Percentiles rank a stretch among this genome's conserved stretches.
These are phyloP conservation scores for Magnusiomyces sp. DNA, from an alignment of 1,139 yeast genomes.

Conservation along the genomic window DNA sequence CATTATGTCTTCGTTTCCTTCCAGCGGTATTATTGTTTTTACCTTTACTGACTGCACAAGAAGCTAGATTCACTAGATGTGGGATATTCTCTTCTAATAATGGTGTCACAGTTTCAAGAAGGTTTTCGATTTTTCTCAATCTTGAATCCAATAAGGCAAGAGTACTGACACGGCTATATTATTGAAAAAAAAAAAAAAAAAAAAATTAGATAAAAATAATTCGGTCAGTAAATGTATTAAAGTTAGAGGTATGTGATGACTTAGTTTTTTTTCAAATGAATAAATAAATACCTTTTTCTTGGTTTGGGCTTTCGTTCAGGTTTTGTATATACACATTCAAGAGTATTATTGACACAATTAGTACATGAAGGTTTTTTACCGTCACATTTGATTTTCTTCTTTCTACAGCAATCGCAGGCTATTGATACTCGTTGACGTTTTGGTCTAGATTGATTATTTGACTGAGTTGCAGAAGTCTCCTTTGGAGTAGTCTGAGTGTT, in stretches of 20 bases:
- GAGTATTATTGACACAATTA: conserved; percentile 43
- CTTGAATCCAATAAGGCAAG: conserved; percentile 10
- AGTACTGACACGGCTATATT: conserved; percentile 6
- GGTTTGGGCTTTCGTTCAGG: conserved; percentile 26
- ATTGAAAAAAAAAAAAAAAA: not conserved
- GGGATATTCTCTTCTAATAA: conserved; percentile 3
- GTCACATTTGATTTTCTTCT: conserved; percentile 64
- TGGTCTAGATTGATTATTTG: not conserved
- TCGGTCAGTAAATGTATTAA: not conserved
- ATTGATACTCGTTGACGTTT: conserved; percentile 26
- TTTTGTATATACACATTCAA: conserved; percentile 28
- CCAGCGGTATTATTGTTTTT: not conserved
- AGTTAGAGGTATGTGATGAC: no score
- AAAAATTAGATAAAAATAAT: no score
- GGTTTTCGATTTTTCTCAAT: conserved; percentile 28
- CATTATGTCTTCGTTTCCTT: not conserved
- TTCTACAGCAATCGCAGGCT: conserved; percentile 60
- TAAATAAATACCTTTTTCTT: conserved; percentile 23
- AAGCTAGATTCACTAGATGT: not conserved
- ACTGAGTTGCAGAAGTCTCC: not conserved
- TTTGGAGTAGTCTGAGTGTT: conserved; percentile 1
- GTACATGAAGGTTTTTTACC: conserved; percentile 59
- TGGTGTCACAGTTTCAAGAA: conserved; percentile 24
- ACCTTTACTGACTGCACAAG: not conserved
- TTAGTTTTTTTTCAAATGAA: not conserved